Conservation (phyloP, 345 rosid genomes). For the Citrus reticulata region DNA sequence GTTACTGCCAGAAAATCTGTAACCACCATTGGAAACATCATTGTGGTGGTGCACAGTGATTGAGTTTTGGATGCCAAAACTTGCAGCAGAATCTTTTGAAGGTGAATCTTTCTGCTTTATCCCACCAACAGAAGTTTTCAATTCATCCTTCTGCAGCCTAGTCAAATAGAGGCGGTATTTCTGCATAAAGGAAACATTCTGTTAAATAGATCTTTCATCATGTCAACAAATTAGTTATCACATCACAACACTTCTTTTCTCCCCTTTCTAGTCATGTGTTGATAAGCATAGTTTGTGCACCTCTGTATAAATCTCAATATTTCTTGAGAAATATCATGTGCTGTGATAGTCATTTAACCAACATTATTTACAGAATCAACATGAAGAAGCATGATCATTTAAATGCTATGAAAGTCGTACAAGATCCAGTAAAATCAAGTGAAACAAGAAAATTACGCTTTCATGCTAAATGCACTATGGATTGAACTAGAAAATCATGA, state of each 20-base stretch:
- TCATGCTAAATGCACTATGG: neutral
- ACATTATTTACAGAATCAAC: neutral
- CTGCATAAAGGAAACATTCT: slow-evolving; percentile 39
- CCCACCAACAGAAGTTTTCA: slow-evolving; percentile 41
- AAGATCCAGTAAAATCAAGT: neutral
- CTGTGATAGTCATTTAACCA: neutral
- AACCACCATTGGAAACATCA: slow-evolving; percentile 36
- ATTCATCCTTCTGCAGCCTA: slow-evolving; percentile 74
- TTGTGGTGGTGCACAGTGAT: slow-evolving; percentile 27
- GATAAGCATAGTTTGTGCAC: neutral
- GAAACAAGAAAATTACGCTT: neutral
- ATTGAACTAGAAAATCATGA: neutral
- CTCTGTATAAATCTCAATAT: neutral
- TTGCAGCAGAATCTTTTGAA: slow-evolving; percentile 28
- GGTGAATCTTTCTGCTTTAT: slow-evolving; percentile 50
- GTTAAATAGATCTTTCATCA: slow-evolving; percentile 4
- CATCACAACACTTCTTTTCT: neutral
- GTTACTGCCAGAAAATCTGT: slow-evolving; percentile 34
- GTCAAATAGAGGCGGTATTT: slow-evolving; percentile 92
- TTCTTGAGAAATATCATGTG: neutral
- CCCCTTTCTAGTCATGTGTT: neutral
- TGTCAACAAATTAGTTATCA: neutral
- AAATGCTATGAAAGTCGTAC: neutral
- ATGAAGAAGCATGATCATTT: slow-evolving; percentile 1
- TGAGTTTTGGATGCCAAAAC: slow-evolving; percentile 38